Evolutionary conservation across 306 rosid genomes (phyloP), one percentile per base, ranked within the genome.

Genomic region (Rubus parviflorus): DNA sequence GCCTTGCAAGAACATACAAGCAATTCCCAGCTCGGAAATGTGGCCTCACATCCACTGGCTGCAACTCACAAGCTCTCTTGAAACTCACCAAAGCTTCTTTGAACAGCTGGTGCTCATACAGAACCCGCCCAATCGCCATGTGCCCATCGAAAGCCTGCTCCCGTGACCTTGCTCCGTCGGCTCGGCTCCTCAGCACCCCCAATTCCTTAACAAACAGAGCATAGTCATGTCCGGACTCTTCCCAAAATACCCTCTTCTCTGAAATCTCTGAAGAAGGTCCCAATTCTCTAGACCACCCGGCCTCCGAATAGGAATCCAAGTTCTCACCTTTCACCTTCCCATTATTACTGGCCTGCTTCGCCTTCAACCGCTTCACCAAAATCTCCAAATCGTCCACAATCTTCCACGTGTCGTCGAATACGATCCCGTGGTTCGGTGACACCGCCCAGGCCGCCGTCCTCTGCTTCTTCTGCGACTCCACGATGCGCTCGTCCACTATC

Each of bases 71-170:
- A 48, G 99, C 98, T 79, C 99, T 86, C 84, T 83, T 88, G 81
- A 96, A 96, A 73, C 99, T 96, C 80, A 87, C 87, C 80, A 96
- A 74, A 30, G 91, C 90, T 82, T 91, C 99, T 82, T 91, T 96
- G 62, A 91, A 96, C 83, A 92, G 71, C 77, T 92, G 99, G 45
- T 96, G 97, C 77, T 96, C 99, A 48, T 91, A 92, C 73, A 96
- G 74, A 75, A 96, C 97, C 79, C 99, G 81, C 9, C 98, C 99
- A 74, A 96, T 92, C 19, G 98, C 99, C 99, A 96, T 96, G 60
- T 96, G 98, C 23, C 99, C 98, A 84, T 96, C 99, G 69, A 96
- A 91, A 6, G 97, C 98, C 81, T 96, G 97, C 75, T 96, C 99
- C 37, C 99, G 85, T 7, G 99, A 95, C 81, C 97, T 86, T 38